Conservation (phyloP, 1,139 yeast species). For the Candida pseudoviswanathii region DNA sequence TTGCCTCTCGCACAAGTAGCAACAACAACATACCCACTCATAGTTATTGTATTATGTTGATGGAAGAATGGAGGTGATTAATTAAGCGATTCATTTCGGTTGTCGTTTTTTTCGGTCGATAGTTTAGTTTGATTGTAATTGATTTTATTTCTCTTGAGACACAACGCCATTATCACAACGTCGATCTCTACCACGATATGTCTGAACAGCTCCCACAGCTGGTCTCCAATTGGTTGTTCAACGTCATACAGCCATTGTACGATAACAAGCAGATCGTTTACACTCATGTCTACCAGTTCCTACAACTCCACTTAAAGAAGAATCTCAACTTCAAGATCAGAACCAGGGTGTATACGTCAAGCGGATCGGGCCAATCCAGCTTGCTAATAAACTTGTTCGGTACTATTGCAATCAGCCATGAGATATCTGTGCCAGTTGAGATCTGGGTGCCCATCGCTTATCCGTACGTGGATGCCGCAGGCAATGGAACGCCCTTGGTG, state of each 20-base stretch:
- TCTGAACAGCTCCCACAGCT: conserved; percentile 31
- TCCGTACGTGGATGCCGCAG: conserved; percentile 43
- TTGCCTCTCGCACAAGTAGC: background rate
- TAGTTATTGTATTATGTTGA: conserved; percentile 7
- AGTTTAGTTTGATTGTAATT: background rate
- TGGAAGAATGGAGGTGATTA: background rate
- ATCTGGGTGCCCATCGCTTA: conserved; percentile 79
- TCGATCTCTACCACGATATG: background rate
- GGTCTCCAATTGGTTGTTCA: conserved; percentile 46
- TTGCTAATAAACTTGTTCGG: conserved; percentile 71
- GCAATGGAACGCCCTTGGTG: conserved; percentile 58
- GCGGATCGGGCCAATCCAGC: conserved; percentile 55
- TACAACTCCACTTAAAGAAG: conserved; percentile 47
- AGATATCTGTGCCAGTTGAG: conserved; percentile 57
- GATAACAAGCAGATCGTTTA: conserved; percentile 53
- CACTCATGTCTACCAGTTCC: conserved; percentile 59
- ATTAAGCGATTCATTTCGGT: background rate
- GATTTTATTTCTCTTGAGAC: background rate
- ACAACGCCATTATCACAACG: background rate
- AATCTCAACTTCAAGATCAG: conserved; percentile 55
- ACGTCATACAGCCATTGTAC: conserved; percentile 54
- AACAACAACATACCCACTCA: conserved; percentile 27
- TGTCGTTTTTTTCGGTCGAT: conserved; percentile 7
- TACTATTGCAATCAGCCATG: conserved; percentile 36
- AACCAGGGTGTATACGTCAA: conserved; percentile 68